Evolutionary conservation across 2,329 filamentous ascomycete species (phyloP).

Genomic region (Claviceps fusiformis): DNA sequence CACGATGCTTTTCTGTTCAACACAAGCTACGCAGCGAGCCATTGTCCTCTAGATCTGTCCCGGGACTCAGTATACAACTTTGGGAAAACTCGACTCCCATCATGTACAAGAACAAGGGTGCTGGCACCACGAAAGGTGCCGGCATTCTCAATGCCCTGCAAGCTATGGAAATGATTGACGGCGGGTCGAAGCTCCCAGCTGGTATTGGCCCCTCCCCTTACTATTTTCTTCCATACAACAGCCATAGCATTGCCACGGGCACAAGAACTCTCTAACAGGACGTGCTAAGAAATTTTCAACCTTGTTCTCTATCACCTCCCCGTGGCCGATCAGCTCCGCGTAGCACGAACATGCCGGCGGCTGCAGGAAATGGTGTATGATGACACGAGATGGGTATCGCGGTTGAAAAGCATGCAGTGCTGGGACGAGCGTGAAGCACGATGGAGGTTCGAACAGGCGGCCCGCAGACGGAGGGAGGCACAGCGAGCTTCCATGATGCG

Average conservation of each 20-base stretch:
- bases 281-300: constrained; percentile 60
- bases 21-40: not conserved
- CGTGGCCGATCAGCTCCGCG: constrained; percentile 70
- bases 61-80: not conserved
- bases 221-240: not conserved
- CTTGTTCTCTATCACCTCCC: constrained; percentile 82
- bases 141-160: constrained; percentile 65
- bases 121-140: constrained; percentile 24
- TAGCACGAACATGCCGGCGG: constrained; percentile 70
- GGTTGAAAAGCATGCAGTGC: constrained; percentile 72
- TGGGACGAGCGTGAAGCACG: constrained; percentile 88
- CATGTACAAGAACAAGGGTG: constrained; percentile 32
- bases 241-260: not conserved
- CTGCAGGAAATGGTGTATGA: constrained; percentile 98
- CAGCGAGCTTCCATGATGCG: constrained; percentile 12
- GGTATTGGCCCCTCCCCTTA: constrained; percentile 32
- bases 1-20: not conserved
- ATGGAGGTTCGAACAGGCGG: constrained; percentile 61
- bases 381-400: constrained; percentile 85
- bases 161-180: constrained; percentile 65
- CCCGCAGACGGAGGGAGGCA: constrained; percentile 44
- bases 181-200: constrained; percentile 68
- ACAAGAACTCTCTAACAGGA: not conserved
- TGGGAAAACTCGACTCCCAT: not conserved
- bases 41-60: not conserved